phyloP scores from a whole-genome alignment of 257 asterid genomes.

The Orobanche coerulescens region DNA sequence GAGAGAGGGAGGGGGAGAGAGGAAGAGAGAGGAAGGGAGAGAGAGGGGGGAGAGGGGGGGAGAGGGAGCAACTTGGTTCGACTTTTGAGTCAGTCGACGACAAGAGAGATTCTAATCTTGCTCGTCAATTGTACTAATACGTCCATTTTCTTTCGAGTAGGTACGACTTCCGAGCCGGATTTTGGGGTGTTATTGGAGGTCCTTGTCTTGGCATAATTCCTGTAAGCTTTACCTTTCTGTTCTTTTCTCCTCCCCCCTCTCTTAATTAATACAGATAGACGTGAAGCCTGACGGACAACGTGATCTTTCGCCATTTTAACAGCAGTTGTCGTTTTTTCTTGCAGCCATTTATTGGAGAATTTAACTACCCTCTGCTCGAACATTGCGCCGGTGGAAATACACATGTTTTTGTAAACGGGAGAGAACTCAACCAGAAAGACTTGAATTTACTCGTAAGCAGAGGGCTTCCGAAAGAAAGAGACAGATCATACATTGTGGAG shows the following conservation, averaged over 20 bases:
- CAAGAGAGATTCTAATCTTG: neutral
- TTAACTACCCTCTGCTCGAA: slow-evolving; percentile 70
- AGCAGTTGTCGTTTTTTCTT: slow-evolving; percentile 23
- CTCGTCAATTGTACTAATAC: no score
- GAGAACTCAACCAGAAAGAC: slow-evolving; percentile 77
- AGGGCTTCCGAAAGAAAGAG: slow-evolving; percentile 61
- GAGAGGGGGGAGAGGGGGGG: no score
- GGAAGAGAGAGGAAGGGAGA: no score
- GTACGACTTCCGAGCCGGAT: slow-evolving; percentile 94
- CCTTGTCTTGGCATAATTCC: slow-evolving; percentile 93
- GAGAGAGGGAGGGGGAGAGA: no score
- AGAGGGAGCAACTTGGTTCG: no score
- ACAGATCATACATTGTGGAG: slow-evolving; percentile 69
- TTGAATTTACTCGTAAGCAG: slow-evolving; percentile 53
- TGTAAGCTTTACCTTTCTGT: slow-evolving; percentile 35
- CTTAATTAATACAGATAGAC: no score
- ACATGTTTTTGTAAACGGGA: slow-evolving; percentile 59
- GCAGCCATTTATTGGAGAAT: slow-evolving; percentile 87
- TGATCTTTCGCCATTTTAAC: neutral
- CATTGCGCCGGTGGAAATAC: slow-evolving; percentile 78
- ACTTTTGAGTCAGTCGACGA: no score
- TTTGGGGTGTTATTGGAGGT: slow-evolving; percentile 91
- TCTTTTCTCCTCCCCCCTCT: neutral
- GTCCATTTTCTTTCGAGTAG: slow-evolving; percentile 38
- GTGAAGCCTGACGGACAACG: neutral